Base-by-base conservation (phyloP, 2,329 filamentous ascomycete genomes). In the Emmonsiellopsis sp. region DNA sequence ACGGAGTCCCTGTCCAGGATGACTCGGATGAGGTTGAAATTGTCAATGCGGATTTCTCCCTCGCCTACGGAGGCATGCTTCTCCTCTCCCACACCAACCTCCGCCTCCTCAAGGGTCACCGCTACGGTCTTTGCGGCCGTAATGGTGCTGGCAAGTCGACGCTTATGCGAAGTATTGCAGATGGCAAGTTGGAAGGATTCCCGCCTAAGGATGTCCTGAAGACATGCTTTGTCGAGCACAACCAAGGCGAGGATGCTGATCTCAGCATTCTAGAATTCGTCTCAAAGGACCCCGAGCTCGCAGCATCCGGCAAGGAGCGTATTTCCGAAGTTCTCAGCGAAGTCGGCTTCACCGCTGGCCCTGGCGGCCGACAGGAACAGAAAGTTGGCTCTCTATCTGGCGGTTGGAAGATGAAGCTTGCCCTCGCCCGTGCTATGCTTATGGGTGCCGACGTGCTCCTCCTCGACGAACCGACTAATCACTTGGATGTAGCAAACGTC, bases 351-450 rank as follows among this genome's bases (percentile, higher is more conserved):
- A 94, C 88, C 21, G 74, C 87, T 57, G 92, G 92, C 2, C 89
- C 90, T 0, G 87, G 93, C 60, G 93, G 92, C 55, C 84, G 89
- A 56, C 93, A 97, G 71, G 80, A 85, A 5, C 84, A 96, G 68
- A 88, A 86, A 63, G 93, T 98, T 55, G 93, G 93, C 62, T 96
- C 92, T 17, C 75, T 98, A 37, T 97, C 93, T 43, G 93, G 93
- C 74, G 93, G 93, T 68, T 98, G 93, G 93, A 97, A 97, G 82
- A 98, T 98, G 93, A 98, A 98, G 83, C 77, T 98, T 57, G 93
- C 93, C 60, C 75, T 98, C 70, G 93, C 93, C 51, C 84, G 93
- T 64, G 93, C 93, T 59, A 97, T 98, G 91, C 80, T 98, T 65
- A 88, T 93, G 79, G 87, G 85, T 66, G 92, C 93, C n/a, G 93